A percentile compares a stretch with the other conserved stretches of the same genome.
These are phyloP conservation scores for Pythium aristosporum DNA, from an alignment of 352 stramenopile species.

Conservation along the genomic window DNA sequence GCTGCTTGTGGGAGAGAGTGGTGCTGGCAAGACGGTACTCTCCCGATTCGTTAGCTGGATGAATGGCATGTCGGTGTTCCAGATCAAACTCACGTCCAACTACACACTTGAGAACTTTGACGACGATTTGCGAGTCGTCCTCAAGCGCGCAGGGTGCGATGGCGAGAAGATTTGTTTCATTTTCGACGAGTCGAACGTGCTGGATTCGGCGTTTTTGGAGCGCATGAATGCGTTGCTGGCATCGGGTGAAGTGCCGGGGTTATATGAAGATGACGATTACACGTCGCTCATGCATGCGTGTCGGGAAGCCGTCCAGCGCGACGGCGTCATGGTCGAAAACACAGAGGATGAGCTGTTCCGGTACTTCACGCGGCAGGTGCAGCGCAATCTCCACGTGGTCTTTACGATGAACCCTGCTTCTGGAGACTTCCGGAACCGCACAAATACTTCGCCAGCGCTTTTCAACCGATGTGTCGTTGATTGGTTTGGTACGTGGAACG, in stretches of 20 bases:
- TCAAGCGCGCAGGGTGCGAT: constrained; percentile 97
- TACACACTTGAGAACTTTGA: constrained; percentile 99
- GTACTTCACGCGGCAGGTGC: constrained; percentile 98
- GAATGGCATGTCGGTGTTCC: constrained; percentile 99
- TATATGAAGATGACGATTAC: constrained; percentile 99
- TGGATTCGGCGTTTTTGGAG: constrained; percentile 98
- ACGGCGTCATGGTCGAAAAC: constrained; percentile 89
- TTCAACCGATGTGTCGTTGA: constrained; percentile 99
- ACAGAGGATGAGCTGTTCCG: constrained; percentile 95
- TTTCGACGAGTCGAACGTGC: constrained; percentile 99
- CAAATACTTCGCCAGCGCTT: constrained; percentile 98
- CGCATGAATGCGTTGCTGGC: constrained; percentile 99
- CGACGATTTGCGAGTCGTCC: constrained; percentile 97
- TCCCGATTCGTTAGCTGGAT: constrained; percentile 99
- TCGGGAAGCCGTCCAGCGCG: constrained; percentile 92
- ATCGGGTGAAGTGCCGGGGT: constrained; percentile 98
- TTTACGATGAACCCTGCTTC: constrained; percentile 99
- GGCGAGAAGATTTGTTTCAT: constrained; percentile 99
- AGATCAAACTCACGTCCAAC: constrained; percentile 99
- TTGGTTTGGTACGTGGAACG: constrained; percentile 99
- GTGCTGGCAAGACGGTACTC: constrained; percentile 98
- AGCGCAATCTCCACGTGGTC: constrained; percentile 99
- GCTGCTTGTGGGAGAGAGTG: constrained; percentile 98
- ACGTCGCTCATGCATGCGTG: constrained; percentile 95
- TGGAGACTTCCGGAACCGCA: constrained; percentile 95